These are phyloP conservation scores for Beta macrorhiza DNA, from an alignment of 179 eudicot species.

Conservation along the genomic window DNA sequence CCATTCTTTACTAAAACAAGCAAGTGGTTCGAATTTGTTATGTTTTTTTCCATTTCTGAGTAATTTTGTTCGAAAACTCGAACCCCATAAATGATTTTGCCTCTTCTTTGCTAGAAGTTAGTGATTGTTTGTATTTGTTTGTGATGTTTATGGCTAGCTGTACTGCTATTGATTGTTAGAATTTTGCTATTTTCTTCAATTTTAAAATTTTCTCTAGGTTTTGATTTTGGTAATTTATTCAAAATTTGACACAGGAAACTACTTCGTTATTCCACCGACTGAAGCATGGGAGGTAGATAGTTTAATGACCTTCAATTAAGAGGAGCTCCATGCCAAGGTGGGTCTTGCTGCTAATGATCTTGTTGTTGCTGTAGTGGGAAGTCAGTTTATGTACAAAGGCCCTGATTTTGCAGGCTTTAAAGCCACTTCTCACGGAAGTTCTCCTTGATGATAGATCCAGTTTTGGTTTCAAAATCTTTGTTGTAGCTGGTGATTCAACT, in stretches of 20 bases:
- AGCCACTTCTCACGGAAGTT: conserved; percentile 54
- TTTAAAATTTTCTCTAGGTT: too few species aligned
- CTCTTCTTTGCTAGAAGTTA: too few species aligned
- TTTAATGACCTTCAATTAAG: conserved; percentile 30
- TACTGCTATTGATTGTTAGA: too few species aligned
- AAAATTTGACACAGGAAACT: conserved; percentile 73
- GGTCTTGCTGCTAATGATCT: conserved; percentile 48
- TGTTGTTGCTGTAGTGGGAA: conserved; percentile 69
- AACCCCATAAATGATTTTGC: too few species aligned
- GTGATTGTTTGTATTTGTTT: too few species aligned
- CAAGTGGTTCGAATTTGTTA: too few species aligned
- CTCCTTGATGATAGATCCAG: conserved; percentile 33
- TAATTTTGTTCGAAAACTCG: too few species aligned
- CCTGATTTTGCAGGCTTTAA: conserved; percentile 67
- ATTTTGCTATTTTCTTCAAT: too few species aligned
- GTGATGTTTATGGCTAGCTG: too few species aligned
- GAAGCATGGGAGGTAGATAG: conserved; percentile 59
- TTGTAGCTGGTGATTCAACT: conserved; percentile 55
- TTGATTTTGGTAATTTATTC: conserved; percentile 57
- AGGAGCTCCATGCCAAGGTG: conserved; percentile 33
- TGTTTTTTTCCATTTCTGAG: too few species aligned
- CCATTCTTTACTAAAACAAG: too few species aligned
- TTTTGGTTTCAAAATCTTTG: conserved; percentile 55
- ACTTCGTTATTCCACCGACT: conserved; percentile 74
- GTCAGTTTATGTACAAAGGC: conserved; percentile 73